Evolutionary conservation across 2,329 filamentous ascomycete species (phyloP).

Genomic region (Cladophialophora carrionii): DNA sequence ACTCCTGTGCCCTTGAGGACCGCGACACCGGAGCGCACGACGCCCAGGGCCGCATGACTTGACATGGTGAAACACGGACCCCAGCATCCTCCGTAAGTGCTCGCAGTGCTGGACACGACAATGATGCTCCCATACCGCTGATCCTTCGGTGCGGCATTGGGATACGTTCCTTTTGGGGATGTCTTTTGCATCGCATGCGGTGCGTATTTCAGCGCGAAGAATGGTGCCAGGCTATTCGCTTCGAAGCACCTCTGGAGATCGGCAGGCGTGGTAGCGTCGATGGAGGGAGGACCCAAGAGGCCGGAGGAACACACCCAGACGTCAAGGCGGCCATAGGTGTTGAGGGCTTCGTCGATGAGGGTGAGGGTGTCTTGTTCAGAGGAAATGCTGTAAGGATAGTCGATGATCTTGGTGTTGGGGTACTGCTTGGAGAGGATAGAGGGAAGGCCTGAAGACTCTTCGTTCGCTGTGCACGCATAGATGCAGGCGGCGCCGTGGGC

Average conservation of each 20-base stretch:
- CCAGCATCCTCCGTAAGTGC: slow-evolving; percentile 62
- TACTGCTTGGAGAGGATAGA: slow-evolving; percentile 46
- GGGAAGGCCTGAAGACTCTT: slow-evolving; percentile 30
- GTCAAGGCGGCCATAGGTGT: slow-evolving; percentile 62
- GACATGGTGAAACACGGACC: slow-evolving; percentile 65
- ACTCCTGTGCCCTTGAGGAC: slow-evolving; percentile 40
- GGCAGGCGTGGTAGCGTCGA: slow-evolving; percentile 59
- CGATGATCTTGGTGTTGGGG: slow-evolving; percentile 64
- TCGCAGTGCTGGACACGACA: slow-evolving; percentile 63
- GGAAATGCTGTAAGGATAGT: slow-evolving; percentile 62
- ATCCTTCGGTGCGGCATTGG: slow-evolving; percentile 64
- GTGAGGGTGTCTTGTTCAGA: slow-evolving; percentile 64
- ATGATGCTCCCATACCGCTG: slow-evolving; percentile 65
- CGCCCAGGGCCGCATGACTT: slow-evolving; percentile 63
- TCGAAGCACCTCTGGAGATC: slow-evolving; percentile 64
- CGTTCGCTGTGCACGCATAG: slow-evolving; percentile 47
- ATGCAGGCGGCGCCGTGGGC: slow-evolving; percentile 68
- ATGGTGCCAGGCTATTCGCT: slow-evolving; percentile 64
- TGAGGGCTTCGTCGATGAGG: slow-evolving; percentile 66
- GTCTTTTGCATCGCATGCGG: slow-evolving; percentile 66
- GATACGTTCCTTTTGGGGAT: slow-evolving; percentile 57
- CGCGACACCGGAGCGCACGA: slow-evolving; percentile 51
- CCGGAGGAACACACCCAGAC: slow-evolving; percentile 64
- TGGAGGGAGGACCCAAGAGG: slow-evolving; percentile 60
- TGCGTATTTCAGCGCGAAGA: slow-evolving; percentile 67